phyloP scores from a whole-genome alignment of 1,284 basidiomycete species.

The Naganishia albida region DNA sequence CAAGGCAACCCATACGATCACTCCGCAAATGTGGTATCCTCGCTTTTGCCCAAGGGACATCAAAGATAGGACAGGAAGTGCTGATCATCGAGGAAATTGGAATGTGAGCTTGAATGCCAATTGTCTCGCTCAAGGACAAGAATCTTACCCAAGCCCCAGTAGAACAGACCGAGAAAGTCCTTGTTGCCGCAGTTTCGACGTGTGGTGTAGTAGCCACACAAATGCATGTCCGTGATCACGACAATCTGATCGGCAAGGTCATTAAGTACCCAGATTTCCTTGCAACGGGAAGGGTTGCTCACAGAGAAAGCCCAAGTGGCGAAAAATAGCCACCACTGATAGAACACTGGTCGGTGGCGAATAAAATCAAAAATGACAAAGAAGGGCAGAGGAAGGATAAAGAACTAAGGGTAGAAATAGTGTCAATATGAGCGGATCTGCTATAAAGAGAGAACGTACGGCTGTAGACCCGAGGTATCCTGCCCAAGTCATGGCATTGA shows the following conservation, averaged over 20 bases:
- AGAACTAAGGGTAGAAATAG: conserved; percentile 34
- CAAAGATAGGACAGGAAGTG: conserved; percentile 71
- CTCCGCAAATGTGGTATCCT: conserved; percentile 65
- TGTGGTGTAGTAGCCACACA: conserved; percentile 40
- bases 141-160: conserved; percentile 37
- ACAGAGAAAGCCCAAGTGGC: conserved; percentile 39
- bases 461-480: conserved; percentile 47
- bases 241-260: too few relatives aligned
- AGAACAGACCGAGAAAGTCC: conserved; percentile 60
- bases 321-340: conserved; percentile 44
- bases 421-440: neutral
- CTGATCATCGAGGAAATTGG: conserved; percentile 58
- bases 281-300: too few relatives aligned
- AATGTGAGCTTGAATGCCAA: neutral
- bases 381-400: conserved; percentile 46
- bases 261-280: too few relatives aligned
- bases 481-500: conserved; percentile 38
- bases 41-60: conserved; percentile 73
- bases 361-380: conserved; percentile 47
- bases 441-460: conserved; percentile 36
- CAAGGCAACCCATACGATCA: conserved; percentile 61
- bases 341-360: conserved; percentile 41
- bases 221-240: conserved; percentile 45
- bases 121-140: too few relatives aligned
- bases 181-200: conserved; percentile 34